Evolutionary conservation across 2,329 filamentous ascomycete species (phyloP), one percentile per base, ranked within the genome.

Genomic region (Nemania diffusa): DNA sequence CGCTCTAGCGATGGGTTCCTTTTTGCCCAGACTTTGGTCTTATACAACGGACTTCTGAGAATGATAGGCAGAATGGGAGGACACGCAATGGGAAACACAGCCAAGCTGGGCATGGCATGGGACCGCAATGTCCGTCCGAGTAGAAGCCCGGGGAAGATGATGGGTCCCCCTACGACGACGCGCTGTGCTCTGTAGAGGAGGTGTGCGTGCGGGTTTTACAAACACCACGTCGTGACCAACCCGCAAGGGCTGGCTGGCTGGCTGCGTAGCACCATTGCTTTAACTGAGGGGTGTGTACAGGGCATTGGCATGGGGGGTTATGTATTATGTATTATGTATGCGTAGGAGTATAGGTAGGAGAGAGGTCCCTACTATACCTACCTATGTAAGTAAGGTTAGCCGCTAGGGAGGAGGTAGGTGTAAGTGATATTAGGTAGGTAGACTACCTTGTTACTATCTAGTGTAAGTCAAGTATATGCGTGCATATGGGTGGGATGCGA

Each of bases 91-190:
- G n/a, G 61, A 44, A 55, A 64, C 63, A 63, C 56, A 61, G 64
- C 64, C 67, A 65, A 71, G 67, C 46, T 57, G 32, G 44, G 51
- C 42, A 56, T 63, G 62, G 29, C 42, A 52, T 63, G 62, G 50
- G 42, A 46, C 61, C 58, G 55, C 63, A 20, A 24, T 15, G 52
- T 51, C 68, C 64, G 62, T 22, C 64, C 64, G 57, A 62, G 32
- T 22, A 58, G 62, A 53, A 57, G 59, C 62, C 68, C 57, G 65
- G 46, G 62, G 46, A 48, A 44, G 56, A 32, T 32, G 29, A 32
- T 32, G 29, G 29, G 5, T 60, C 40, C 17, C 48, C 44, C 46
- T 53, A 57, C 32, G 11, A 53, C 20, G 44, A n/a, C 15, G 55
- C 48, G 24, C 29, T n/a, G 57, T 20, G 51, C 50, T 15, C 27